These are phyloP conservation scores for Mangifera indica DNA, from an alignment of 345 rosid species.

Conservation along the genomic window DNA sequence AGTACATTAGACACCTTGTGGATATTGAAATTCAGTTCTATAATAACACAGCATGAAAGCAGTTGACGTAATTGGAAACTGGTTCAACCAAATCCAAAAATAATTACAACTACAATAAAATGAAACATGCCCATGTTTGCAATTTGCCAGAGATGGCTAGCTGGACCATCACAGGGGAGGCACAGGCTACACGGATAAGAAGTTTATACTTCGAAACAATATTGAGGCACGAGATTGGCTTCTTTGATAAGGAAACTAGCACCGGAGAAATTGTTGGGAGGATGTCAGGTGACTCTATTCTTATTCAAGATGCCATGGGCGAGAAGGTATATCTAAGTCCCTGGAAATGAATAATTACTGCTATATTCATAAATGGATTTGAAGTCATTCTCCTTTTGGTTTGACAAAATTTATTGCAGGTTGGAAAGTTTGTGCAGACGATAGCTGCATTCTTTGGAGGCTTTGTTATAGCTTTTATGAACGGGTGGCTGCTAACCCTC, in stretches of 20 bases:
- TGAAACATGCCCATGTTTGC: background rate
- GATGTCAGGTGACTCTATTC: conserved; percentile 72
- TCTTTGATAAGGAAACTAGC: conserved; percentile 66
- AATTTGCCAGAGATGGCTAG: conserved; percentile 59
- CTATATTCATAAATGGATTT: background rate
- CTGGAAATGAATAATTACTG: background rate
- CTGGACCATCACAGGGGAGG: conserved; percentile 77
- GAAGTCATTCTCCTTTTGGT: background rate
- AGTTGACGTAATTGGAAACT: background rate
- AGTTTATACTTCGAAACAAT: conserved; percentile 54
- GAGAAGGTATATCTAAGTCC: conserved; percentile 49
- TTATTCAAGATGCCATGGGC: conserved; percentile 75
- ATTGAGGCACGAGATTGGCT: conserved; percentile 63
- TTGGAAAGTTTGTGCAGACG: conserved; percentile 63
- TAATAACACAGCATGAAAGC: background rate
- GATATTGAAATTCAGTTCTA: background rate
- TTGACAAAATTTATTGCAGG: conserved; percentile 35
- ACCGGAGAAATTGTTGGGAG: conserved; percentile 68
- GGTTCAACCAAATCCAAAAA: background rate
- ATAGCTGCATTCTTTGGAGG: conserved; percentile 60
- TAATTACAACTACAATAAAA: no score
- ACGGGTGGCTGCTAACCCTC: conserved; percentile 74
- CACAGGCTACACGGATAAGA: conserved; percentile 65
- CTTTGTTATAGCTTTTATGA: conserved; percentile 57
- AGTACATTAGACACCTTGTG: conserved; percentile 22